Conservation (phyloP, 257 asterid genomes). For the Penstemon davidsonii region DNA sequence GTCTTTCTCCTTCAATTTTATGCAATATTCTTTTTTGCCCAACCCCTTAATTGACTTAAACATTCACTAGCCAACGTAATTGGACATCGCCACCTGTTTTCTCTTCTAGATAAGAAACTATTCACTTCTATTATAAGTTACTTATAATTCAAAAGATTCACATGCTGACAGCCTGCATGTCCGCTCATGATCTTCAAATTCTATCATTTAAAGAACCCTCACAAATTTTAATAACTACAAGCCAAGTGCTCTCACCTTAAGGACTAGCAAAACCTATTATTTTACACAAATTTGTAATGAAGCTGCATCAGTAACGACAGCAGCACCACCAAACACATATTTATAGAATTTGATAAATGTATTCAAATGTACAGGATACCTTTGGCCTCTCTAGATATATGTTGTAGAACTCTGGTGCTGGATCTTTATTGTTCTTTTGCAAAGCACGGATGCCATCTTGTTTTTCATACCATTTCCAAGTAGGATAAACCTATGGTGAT, state of each 20-base stretch:
- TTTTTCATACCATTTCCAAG: slow-evolving; percentile 99
- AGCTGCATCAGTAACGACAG: background rate
- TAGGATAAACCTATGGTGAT: slow-evolving; percentile 77
- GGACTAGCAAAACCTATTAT: slow-evolving; percentile 2
- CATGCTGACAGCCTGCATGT: slow-evolving; percentile 6
- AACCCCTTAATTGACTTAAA: too few species aligned
- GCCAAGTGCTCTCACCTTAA: background rate
- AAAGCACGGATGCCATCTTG: slow-evolving; percentile 98
- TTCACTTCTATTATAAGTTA: too few species aligned
- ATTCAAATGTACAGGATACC: slow-evolving; percentile 45
- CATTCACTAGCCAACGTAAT: slow-evolving; percentile 1
- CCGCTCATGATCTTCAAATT: background rate
- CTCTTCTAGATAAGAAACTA: slow-evolving; percentile 6
- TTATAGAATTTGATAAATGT: background rate
- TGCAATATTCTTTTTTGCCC: background rate
- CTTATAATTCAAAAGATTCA: slow-evolving; percentile 2
- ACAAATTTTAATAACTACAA: background rate
- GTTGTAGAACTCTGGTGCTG: slow-evolving; percentile 98
- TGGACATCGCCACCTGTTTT: background rate
- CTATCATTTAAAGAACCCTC: background rate
- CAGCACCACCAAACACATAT: slow-evolving; percentile 16
- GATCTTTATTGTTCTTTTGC: slow-evolving; percentile 88
- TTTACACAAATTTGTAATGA: background rate
- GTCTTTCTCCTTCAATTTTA: slow-evolving; percentile 1
- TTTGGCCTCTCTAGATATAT: slow-evolving; percentile 97